Conservation (phyloP, 306 rosid species). For the Glycine latifolia region DNA sequence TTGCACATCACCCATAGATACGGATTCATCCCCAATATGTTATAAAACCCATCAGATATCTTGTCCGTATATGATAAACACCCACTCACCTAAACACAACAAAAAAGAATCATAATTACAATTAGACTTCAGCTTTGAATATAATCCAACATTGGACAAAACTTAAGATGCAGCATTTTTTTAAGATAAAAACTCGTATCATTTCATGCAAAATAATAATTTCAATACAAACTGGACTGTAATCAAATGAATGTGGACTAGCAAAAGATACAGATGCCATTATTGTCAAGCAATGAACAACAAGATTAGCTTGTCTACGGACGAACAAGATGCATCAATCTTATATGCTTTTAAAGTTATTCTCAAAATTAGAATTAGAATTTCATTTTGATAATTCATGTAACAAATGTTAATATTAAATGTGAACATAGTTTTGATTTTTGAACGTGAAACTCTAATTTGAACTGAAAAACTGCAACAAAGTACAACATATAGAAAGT, state of each 20-base stretch:
- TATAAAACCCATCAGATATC: conserved; percentile 93
- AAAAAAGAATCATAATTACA: not conserved
- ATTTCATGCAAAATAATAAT: too few species aligned
- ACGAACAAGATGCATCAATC: too few species aligned
- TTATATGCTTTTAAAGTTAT: too few species aligned
- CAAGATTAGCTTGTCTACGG: too few species aligned
- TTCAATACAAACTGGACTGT: too few species aligned
- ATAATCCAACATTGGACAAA: not conserved
- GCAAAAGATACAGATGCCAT: too few species aligned
- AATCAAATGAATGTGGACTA: too few species aligned
- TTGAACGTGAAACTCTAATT: not conserved
- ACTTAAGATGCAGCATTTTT: too few species aligned
- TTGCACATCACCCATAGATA: conserved; percentile 96
- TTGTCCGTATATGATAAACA: conserved; percentile 91
- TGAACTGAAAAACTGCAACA: not conserved
- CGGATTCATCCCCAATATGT: conserved; percentile 96
- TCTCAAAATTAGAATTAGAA: not conserved
- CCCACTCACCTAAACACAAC: conserved; percentile 73
- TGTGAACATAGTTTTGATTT: not conserved
- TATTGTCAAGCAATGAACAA: too few species aligned
- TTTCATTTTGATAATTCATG: not conserved
- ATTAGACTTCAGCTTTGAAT: not conserved
- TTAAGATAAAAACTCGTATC: too few species aligned
- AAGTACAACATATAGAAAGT: not conserved
- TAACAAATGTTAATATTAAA: not conserved